phyloP scores from a whole-genome alignment of 495 filamentous ascomycete genomes.

The Articulospora tetracladia region DNA sequence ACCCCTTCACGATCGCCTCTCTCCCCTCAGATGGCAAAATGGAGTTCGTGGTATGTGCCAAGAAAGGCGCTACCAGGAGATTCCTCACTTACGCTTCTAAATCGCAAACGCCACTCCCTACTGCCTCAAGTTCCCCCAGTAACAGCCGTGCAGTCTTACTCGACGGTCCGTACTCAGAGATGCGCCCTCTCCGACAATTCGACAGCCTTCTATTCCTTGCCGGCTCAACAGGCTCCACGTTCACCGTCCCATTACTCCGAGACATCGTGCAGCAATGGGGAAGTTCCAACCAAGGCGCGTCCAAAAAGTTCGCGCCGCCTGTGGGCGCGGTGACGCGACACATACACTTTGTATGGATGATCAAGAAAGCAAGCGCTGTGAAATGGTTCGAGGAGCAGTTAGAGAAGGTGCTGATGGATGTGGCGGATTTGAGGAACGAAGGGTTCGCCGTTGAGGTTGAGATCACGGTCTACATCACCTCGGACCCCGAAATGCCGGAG shows the following conservation, averaged over 20 bases:
- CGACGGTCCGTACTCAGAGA: conserved; percentile 51
- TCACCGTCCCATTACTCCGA: conserved; percentile 51
- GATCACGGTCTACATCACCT: conserved; percentile 58
- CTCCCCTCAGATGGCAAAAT: conserved; percentile 48
- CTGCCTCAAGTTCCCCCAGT: background rate
- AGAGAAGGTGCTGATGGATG: conserved; percentile 35
- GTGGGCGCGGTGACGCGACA: conserved; percentile 43
- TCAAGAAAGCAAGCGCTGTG: conserved; percentile 51
- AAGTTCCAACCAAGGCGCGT: background rate
- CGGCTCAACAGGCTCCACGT: conserved; percentile 54
- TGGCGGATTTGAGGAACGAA: conserved; percentile 24
- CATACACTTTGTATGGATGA: conserved; percentile 62
- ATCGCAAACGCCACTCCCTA: background rate
- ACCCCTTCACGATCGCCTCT: conserved; percentile 76
- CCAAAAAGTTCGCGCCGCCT: conserved; percentile 1
- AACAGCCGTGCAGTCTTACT: conserved; percentile 38
- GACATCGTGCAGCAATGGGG: conserved; percentile 39
- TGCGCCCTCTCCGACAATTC: conserved; percentile 52
- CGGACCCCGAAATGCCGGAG: conserved; percentile 45
- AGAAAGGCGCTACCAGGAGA: conserved; percentile 64
- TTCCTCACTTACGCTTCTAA: conserved; percentile 35
- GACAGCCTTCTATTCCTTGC: conserved; percentile 56
- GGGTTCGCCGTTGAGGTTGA: conserved; percentile 41
- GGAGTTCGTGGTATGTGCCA: conserved; percentile 69
- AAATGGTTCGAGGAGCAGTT: conserved; percentile 51